A percentile compares a stretch with the other conserved stretches of the same genome.
Conservation (phyloP, 2,329 filamentous ascomycete genomes). For the Aspergillus sergii region DNA sequence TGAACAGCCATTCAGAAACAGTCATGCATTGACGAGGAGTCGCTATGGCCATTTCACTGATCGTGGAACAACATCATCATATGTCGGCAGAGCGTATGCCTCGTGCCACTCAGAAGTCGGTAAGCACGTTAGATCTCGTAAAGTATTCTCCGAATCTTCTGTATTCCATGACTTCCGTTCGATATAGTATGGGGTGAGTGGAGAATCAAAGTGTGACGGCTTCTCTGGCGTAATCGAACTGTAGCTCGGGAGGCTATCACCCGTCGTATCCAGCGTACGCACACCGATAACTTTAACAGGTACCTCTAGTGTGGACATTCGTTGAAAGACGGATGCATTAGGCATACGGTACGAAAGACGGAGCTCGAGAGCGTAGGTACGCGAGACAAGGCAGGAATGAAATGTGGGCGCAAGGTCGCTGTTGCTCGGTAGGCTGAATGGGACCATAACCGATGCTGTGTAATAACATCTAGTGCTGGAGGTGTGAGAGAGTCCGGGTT, state of each 20-base stretch:
- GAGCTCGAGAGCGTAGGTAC: neutral
- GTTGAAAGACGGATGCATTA: neutral
- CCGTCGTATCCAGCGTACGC: too few relatives aligned
- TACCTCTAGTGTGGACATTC: neutral
- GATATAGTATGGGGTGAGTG: neutral
- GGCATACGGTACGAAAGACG: neutral
- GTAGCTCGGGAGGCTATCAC: neutral
- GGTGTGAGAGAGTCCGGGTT: accelerated
- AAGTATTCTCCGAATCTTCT: neutral
- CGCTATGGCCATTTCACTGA: neutral
- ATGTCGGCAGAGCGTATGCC: neutral
- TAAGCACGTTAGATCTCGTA: too few relatives aligned
- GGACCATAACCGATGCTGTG: neutral
- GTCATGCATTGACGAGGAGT: neutral
- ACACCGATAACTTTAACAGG: neutral
- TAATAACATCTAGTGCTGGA: neutral
- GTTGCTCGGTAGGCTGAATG: neutral
- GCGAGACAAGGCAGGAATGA: neutral
- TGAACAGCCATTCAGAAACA: neutral
- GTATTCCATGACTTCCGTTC: neutral
- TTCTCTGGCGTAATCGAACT: neutral
- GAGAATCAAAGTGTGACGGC: neutral
- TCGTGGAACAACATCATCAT: neutral
- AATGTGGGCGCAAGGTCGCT: neutral
- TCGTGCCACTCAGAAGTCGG: neutral